Base-by-base conservation (phyloP, 352 stramenopile species). In the Pythium periplocum region DNA sequence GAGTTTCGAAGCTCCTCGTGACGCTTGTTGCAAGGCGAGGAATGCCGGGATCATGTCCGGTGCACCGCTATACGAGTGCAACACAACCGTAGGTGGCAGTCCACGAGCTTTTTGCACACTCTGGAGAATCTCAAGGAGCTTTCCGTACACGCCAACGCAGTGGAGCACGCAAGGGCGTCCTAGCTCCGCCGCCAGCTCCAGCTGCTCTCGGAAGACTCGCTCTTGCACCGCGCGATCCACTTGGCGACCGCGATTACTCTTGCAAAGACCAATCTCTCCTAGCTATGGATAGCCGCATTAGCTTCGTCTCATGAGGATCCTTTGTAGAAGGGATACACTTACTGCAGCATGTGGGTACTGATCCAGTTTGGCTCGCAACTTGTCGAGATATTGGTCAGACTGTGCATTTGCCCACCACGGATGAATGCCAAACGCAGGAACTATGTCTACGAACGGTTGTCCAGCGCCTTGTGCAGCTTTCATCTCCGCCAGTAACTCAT, bases 181-280 rank as follows among this genome's bases (percentile, higher is more conserved):
- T 37, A 93, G 50, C 53, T 86, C 70, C 0, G 57, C 52, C 0
- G 76, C 80, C 1, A 93, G 55, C 34, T 52, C 10, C 26, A 93
- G 59, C 41, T 93, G 83, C 6, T 64, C 65, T 43, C 37, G 55
- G 42, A 91, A 89, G 4, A 62, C 61, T 33, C 39, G 53, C 38
- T 81, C 62, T 48, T 93, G 83, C 4, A 83, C 51, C 3, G 61
- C 51, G 4, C 67, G 2, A 1, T 74, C 67, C 6, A 91, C 73
- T 9, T 68, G 48, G 17, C 63, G 68, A 0, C 83, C 83, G 32
- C 77, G 68, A 30, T 53, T 57, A 40, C 67, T 89, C 52, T 91
- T 91, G 55, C 83, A 93, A 9, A 93, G 46, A 0, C 83, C 83
- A 57, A 93, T 91, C 55, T 93, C 83, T 0, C 83, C 83, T 2